Conservation (phyloP, 768 basidiomycete genomes). For the Serendipita vermifera region DNA sequence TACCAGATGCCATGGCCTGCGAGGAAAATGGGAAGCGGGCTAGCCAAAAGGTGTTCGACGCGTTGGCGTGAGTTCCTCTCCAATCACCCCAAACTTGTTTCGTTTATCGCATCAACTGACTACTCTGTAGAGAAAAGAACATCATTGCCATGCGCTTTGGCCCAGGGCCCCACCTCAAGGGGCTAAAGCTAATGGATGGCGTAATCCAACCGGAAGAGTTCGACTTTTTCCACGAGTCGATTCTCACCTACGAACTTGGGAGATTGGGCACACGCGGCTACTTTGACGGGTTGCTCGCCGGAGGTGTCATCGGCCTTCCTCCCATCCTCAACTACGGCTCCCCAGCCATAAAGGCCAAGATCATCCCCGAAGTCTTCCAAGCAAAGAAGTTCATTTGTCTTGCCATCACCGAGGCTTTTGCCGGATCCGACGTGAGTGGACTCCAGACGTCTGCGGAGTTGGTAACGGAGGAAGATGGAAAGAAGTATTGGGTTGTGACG, state of each 20-base stretch:
- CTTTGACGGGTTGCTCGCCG: slow-evolving; percentile 73
- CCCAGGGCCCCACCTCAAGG: slow-evolving; percentile 77
- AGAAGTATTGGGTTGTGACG: slow-evolving; percentile 65
- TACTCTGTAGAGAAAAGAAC: slow-evolving; percentile 46
- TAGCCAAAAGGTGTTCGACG: slow-evolving; percentile 71
- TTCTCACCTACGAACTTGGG: slow-evolving; percentile 68
- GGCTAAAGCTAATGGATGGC: slow-evolving; percentile 62
- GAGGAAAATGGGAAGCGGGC: slow-evolving; percentile 84
- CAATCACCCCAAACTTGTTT: not conserved
- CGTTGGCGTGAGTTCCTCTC: slow-evolving; percentile 49
- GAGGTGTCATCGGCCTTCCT: slow-evolving; percentile 72
- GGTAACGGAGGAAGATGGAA: slow-evolving; percentile 58
- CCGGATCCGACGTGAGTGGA: slow-evolving; percentile 75
- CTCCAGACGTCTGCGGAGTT: slow-evolving; percentile 63
- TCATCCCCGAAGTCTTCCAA: slow-evolving; percentile 59
- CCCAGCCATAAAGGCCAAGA: slow-evolving; percentile 51
- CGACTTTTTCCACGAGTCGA: slow-evolving; percentile 91
- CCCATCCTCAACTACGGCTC: slow-evolving; percentile 79
- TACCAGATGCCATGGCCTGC: slow-evolving; percentile 58
- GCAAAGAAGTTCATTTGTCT: slow-evolving; percentile 80
- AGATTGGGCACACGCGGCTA: slow-evolving; percentile 78
- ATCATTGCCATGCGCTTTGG: slow-evolving; percentile 84
- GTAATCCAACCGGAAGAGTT: slow-evolving; percentile 69
- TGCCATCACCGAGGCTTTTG: slow-evolving; percentile 90
- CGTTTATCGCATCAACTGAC: not conserved